Evolutionary conservation across 139 green algal genomes (phyloP).

Genomic region (Chloropicon primus): DNA sequence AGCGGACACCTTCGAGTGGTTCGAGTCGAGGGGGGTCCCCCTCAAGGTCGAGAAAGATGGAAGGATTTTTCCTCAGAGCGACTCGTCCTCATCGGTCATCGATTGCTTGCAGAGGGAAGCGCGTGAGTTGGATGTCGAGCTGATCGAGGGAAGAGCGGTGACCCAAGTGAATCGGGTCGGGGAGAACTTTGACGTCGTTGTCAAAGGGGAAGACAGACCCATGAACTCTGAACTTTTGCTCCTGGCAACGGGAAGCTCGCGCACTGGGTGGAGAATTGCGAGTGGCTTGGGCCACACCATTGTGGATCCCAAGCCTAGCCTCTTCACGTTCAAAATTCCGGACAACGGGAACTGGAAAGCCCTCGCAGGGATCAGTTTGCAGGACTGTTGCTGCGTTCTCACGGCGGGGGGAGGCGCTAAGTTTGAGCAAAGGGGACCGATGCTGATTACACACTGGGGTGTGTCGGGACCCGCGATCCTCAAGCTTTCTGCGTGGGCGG

Average conservation of each 20-base stretch:
- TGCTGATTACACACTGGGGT: constrained; percentile 21
- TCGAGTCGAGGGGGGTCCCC: constrained; percentile 14
- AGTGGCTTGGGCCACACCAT: constrained; percentile 17
- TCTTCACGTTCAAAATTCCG: constrained; percentile 21
- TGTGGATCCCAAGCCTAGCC: constrained; percentile 8
- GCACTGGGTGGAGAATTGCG: constrained; percentile 2
- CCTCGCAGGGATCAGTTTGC: constrained; percentile 16
- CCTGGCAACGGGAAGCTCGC: constrained; percentile 6
- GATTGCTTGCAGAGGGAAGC: constrained; percentile 20
- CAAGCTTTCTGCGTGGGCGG: constrained; percentile 18
- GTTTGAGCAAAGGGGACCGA: constrained; percentile 12
- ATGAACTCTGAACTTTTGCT: constrained; percentile 6
- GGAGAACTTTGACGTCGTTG: not conserved
- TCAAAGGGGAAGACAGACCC: not conserved
- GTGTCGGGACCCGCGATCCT: constrained; percentile 14
- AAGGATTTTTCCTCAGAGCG: constrained; percentile 22
- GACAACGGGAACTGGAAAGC: constrained; percentile 11
- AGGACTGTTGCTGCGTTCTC: not conserved
- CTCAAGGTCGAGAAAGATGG: constrained; percentile 26
- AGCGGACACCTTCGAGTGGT: constrained; percentile 21
- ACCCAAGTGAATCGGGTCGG: not conserved
- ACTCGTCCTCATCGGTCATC: constrained; percentile 21
- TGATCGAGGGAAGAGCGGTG: not conserved
- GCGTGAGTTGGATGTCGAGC: constrained; percentile 1
- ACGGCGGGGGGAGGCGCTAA: constrained; percentile 4